Evolutionary conservation across 1,139 yeast species (phyloP).

Genomic region (Trichomonascaceae sp.): DNA sequence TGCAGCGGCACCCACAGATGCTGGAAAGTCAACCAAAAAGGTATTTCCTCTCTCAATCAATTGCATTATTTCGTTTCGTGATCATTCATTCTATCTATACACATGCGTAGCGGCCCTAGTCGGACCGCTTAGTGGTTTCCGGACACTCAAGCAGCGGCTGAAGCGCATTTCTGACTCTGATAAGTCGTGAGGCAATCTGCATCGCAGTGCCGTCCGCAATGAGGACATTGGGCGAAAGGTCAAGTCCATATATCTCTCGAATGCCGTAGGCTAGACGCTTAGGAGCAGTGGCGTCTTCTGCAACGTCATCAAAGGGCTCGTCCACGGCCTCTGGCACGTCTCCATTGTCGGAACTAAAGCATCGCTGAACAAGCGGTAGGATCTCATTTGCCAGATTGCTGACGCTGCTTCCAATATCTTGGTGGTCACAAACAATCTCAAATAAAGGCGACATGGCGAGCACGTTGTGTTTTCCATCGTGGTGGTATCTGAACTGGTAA

Average conservation of each 20-base stretch:
- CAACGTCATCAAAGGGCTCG: slow-evolving; percentile 18
- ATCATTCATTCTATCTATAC: too few species aligned
- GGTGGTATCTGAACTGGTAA: slow-evolving; percentile 67
- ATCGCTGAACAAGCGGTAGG: slow-evolving; percentile 15
- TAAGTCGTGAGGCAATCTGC: slow-evolving; percentile 19
- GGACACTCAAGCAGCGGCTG: slow-evolving; percentile 20
- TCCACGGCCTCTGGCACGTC: slow-evolving; percentile 14
- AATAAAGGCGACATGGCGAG: slow-evolving; percentile 58
- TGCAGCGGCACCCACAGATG: too few species aligned
- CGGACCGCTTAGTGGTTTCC: too few species aligned
- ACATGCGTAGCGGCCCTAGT: too few species aligned
- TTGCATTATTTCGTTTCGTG: too few species aligned
- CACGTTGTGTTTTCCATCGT: slow-evolving; percentile 59
- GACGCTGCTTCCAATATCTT: slow-evolving; percentile 8
- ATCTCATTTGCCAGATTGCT: slow-evolving; percentile 24
- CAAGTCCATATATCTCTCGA: slow-evolving; percentile 21
- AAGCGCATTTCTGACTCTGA: slow-evolving; percentile 18
- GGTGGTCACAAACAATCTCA: slow-evolving; percentile 33
- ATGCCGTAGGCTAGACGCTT: slow-evolving; percentile 21
- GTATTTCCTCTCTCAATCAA: too few species aligned
- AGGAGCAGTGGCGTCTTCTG: slow-evolving; percentile 14
- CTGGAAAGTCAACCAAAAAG: too few species aligned
- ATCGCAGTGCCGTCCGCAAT: slow-evolving; percentile 19
- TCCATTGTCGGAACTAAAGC: slow-evolving; percentile 13
- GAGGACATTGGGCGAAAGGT: slow-evolving; percentile 23